A percentile compares a stretch with the other conserved stretches of the same genome.
phyloP scores from a whole-genome alignment of 2,329 filamentous ascomycete species.

The Chaetomiaceae sp. region DNA sequence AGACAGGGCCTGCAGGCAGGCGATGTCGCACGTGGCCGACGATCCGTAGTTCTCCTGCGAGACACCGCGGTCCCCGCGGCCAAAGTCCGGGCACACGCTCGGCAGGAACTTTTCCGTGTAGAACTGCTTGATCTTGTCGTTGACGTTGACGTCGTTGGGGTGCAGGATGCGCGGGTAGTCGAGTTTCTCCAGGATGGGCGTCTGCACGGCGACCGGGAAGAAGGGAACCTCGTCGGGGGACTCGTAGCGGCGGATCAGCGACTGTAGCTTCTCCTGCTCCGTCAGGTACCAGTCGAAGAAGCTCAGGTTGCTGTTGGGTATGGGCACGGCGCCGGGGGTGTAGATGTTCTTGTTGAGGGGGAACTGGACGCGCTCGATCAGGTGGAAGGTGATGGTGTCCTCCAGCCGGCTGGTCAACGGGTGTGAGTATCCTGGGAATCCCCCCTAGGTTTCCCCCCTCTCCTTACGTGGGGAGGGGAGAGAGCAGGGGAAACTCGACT shows the following conservation, averaged over 20 bases:
- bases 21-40: conserved; percentile 84
- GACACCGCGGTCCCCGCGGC: conserved; percentile 73
- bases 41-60: conserved; percentile 93
- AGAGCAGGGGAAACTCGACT: background rate
- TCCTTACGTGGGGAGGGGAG: no score
- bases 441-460: background rate
- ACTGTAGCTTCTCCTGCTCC: conserved; percentile 88
- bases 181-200: conserved; percentile 80
- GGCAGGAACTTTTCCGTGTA: conserved; percentile 84
- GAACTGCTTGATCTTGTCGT: conserved; percentile 76
- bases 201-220: conserved; percentile 76
- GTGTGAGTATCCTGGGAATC: conserved; percentile 5
- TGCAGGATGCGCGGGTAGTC: conserved; percentile 86
- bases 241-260: conserved; percentile 88
- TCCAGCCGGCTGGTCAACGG: conserved; percentile 72
- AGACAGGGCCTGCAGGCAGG: conserved; percentile 82
- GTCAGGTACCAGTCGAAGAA: conserved; percentile 92
- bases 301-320: conserved; percentile 68
- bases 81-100: conserved; percentile 71
- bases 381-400: conserved; percentile 94
- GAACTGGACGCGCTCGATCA: conserved; percentile 98
- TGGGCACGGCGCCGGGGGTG: conserved; percentile 67
- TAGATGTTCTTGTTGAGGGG: conserved; percentile 89
- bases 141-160: conserved; percentile 84
- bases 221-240: conserved; percentile 97